Conservation (phyloP, 176 grass and related monocot species). For the Pontederia crassipes region DNA sequence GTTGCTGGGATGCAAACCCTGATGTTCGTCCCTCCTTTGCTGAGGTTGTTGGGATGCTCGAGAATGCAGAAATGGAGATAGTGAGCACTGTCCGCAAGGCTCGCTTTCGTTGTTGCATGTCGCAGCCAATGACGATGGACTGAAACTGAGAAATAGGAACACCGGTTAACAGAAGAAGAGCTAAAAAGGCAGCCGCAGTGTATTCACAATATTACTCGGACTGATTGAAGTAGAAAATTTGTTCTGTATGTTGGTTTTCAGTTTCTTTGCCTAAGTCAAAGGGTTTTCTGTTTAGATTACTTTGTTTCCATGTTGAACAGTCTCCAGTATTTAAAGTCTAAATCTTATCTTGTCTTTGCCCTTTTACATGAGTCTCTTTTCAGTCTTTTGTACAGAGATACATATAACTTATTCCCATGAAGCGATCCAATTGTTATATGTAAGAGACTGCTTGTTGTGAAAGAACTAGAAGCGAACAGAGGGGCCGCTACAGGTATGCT, state of each 20-base stretch:
- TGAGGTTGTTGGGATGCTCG: conserved; percentile 83
- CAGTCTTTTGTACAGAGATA: too few relatives aligned
- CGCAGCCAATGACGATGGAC: conserved; percentile 84
- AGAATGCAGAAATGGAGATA: conserved; percentile 73
- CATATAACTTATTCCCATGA: too few relatives aligned
- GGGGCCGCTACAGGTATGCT: too few relatives aligned
- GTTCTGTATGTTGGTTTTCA: background rate
- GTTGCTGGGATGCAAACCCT: conserved; percentile 87
- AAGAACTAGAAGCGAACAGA: too few relatives aligned
- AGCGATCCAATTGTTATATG: too few relatives aligned
- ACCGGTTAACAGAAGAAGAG: background rate
- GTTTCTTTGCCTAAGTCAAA: background rate
- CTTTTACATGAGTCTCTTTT: too few relatives aligned
- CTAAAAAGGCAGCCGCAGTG: background rate
- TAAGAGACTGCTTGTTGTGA: too few relatives aligned
- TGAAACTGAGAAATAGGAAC: conserved; percentile 23
- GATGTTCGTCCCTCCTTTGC: conserved; percentile 78
- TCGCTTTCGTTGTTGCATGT: conserved; percentile 82
- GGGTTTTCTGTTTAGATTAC: background rate
- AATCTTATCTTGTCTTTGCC: background rate
- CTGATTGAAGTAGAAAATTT: background rate
- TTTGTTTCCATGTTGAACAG: background rate
- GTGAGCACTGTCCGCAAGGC: conserved; percentile 74
- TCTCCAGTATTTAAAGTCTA: background rate
- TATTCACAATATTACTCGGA: conserved; percentile 4